Evolutionary conservation across 371 early-diverging fungal genomes (phyloP).

Genomic region (Actinomortierella wolfii): DNA sequence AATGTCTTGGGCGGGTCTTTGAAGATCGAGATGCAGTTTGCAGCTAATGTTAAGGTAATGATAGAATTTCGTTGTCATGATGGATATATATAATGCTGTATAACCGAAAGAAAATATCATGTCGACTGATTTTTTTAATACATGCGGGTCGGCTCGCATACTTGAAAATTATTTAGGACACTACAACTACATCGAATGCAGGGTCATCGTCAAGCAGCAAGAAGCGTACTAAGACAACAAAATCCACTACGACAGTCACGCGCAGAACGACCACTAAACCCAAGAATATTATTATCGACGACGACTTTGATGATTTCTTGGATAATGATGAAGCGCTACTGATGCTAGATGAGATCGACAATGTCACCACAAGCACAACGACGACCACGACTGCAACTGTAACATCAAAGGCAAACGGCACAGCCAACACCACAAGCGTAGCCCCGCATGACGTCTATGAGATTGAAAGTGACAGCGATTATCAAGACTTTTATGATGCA

Average conservation of each 20-base stretch:
- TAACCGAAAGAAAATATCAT: no score
- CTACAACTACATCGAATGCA: no score
- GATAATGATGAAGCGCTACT: slow-evolving; percentile 9
- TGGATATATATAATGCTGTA: no score
- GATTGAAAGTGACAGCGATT: neutral
- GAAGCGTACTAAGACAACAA: slow-evolving; percentile 1
- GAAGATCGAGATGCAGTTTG: slow-evolving; percentile 47
- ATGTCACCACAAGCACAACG: neutral
- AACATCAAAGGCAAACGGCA: neutral
- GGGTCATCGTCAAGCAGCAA: no score
- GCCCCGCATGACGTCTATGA: neutral
- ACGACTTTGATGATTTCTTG: slow-evolving; percentile 15
- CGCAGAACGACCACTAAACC: slow-evolving; percentile 1
- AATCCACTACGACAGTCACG: neutral
- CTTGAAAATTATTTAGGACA: no score
- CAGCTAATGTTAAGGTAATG: slow-evolving; percentile 8
- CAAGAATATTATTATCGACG: slow-evolving; percentile 6
- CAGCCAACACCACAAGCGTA: neutral
- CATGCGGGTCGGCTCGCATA: no score
- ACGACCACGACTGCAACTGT: neutral
- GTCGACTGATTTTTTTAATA: no score
- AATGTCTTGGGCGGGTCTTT: slow-evolving; percentile 50
- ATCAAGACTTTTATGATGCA: slow-evolving; percentile 25
- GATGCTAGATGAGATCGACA: slow-evolving; percentile 4
- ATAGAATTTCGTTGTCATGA: no score